Percentiles rank a stretch among this genome's conserved stretches.
phyloP scores from a whole-genome alignment of 495 filamentous ascomycete species.

The Schizothecium vesticola region DNA sequence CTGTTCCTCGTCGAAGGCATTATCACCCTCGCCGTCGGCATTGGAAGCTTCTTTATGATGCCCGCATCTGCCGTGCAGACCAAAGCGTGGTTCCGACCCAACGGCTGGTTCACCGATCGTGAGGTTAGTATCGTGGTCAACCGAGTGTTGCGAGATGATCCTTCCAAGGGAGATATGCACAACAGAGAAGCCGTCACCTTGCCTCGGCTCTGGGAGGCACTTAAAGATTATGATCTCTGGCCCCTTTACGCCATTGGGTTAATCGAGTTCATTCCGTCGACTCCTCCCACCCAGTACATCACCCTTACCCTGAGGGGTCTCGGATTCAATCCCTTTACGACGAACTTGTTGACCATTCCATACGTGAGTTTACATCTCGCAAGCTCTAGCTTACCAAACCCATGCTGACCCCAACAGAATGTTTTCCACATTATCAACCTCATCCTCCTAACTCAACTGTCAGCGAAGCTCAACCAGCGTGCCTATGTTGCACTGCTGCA shows the following conservation, averaged over 20 bases:
- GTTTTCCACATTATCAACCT: constrained; percentile 40
- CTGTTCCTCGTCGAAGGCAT: constrained; percentile 50
- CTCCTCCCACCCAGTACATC: constrained; percentile 54
- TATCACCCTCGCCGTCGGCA: constrained; percentile 47
- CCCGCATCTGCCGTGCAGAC: constrained; percentile 51
- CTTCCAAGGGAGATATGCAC: constrained; percentile 53
- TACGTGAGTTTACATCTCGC: constrained; percentile 23
- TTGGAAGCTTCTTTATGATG: constrained; percentile 51
- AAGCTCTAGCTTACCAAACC: too few species aligned
- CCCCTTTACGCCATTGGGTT: constrained; percentile 63
- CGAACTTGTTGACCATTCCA: constrained; percentile 67
- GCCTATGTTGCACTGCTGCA: constrained; percentile 49
- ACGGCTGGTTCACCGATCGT: constrained; percentile 50
- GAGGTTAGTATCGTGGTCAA: constrained; percentile 49
- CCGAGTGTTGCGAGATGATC: constrained; percentile 46
- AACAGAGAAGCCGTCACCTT: constrained; percentile 58
- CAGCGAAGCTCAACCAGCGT: constrained; percentile 54
- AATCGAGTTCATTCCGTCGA: constrained; percentile 52
- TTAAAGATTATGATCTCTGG: constrained; percentile 72
- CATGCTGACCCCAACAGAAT: constrained; percentile 43
- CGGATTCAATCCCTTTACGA: constrained; percentile 61
- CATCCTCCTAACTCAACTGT: constrained; percentile 49
- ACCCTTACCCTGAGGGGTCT: constrained; percentile 57
- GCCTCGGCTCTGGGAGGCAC: constrained; percentile 50
- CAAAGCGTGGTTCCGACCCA: constrained; percentile 43